phyloP scores from a whole-genome alignment of 768 basidiomycete species.

The Calocera cornea region DNA sequence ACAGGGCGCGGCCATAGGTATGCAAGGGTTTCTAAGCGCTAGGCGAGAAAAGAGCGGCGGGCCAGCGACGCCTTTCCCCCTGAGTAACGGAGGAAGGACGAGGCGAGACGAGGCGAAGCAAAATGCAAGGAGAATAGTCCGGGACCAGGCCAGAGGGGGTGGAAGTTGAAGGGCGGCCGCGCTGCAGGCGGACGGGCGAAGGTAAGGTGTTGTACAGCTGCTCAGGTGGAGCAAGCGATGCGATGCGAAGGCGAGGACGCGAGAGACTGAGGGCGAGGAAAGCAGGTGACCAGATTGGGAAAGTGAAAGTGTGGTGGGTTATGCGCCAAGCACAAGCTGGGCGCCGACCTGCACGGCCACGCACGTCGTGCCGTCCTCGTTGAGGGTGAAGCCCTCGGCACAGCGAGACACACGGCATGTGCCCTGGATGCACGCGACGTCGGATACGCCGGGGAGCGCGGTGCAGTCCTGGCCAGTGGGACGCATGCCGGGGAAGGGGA shows the following conservation, averaged over 20 bases:
- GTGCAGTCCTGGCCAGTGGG: constrained; percentile 10
- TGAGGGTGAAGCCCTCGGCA: constrained; percentile 5
- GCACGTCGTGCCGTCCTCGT: constrained; percentile 7
- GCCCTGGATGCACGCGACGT: constrained; percentile 9
- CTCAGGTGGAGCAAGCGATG: neutral
- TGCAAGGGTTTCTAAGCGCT: neutral
- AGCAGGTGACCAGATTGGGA: neutral
- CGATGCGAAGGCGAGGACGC: neutral
- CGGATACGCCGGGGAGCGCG: constrained; percentile 8
- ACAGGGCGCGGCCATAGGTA: neutral
- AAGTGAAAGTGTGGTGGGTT: too few species aligned
- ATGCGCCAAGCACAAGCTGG: neutral
- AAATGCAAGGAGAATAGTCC: neutral
- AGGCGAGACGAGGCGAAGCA: neutral
- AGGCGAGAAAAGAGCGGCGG: neutral
- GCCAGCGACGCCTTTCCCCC: neutral
- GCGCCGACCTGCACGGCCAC: neutral
- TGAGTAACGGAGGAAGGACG: neutral
- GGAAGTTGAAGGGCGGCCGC: too few species aligned
- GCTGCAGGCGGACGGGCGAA: neutral
- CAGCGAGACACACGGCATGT: constrained; percentile 6
- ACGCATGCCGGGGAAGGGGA: constrained; percentile 1
- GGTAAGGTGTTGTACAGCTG: neutral
- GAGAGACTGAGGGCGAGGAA: neutral
- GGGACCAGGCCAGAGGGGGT: neutral